A percentile compares a stretch with the other conserved stretches of the same genome.
Evolutionary conservation across 495 filamentous ascomycete species (phyloP).

Genomic region (Penicillium maclennaniae): DNA sequence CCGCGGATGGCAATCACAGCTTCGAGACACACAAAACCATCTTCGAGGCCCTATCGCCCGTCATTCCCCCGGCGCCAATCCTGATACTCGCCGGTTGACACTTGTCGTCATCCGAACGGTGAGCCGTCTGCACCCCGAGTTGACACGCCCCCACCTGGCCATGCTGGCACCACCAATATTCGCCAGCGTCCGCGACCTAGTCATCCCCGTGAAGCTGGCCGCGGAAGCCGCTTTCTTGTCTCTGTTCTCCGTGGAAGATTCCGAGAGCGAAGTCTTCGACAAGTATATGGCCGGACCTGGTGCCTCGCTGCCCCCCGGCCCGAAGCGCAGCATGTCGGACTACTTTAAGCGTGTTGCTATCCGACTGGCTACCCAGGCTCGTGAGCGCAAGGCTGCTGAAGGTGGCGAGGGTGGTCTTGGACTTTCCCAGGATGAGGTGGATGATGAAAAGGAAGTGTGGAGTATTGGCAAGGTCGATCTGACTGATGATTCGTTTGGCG

Average conservation of each 20-base stretch:
- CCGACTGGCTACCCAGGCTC: constrained; percentile 73
- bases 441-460: constrained; percentile 95
- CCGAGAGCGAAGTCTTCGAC: constrained; percentile 83
- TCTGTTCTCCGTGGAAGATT: constrained; percentile 88
- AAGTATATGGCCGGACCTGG: constrained; percentile 72
- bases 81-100: constrained; percentile 79
- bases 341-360: constrained; percentile 94
- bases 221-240: constrained; percentile 92
- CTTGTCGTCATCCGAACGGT: constrained; percentile 88
- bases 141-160: constrained; percentile 73
- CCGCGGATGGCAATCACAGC: constrained; percentile 44
- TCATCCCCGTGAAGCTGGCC: constrained; percentile 95
- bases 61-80: constrained; percentile 72
- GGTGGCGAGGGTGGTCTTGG: constrained; percentile 83
- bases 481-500: constrained; percentile 60
- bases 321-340: constrained; percentile 88
- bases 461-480: constrained; percentile 89
- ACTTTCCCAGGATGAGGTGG: constrained; percentile 78
- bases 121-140: constrained; percentile 67
- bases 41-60: constrained; percentile 67
- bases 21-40: constrained; percentile 70
- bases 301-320: constrained; percentile 57
- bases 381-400: constrained; percentile 85
- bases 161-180: constrained; percentile 81
- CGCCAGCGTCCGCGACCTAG: constrained; percentile 79